phyloP scores from a whole-genome alignment of 208 protist species.

The Acanthamoeba comandoni region DNA sequence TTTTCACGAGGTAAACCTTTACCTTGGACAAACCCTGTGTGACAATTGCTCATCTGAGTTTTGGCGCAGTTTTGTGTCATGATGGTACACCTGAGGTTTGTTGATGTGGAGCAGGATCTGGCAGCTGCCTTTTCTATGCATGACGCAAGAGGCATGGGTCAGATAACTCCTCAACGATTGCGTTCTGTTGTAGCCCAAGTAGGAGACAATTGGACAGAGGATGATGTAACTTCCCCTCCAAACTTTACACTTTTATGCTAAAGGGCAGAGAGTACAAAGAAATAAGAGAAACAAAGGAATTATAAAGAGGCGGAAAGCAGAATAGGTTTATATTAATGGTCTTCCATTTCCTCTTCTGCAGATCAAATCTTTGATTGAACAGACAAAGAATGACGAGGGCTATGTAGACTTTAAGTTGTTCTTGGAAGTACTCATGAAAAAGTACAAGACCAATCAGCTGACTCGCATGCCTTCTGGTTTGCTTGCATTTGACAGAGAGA shows the following conservation, averaged over 20 bases:
- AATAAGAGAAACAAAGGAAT: not conserved
- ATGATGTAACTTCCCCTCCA: not conserved
- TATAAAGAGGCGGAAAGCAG: too few relatives aligned
- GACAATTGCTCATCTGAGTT: too few relatives aligned
- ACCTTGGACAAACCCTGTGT: too few relatives aligned
- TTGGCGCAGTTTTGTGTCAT: not conserved
- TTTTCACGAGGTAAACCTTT: constrained; percentile 24
- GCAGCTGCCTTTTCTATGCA: not conserved
- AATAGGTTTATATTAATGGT: too few relatives aligned
- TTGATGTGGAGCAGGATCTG: constrained; percentile 9
- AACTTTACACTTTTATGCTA: not conserved
- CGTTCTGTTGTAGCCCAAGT: not conserved
- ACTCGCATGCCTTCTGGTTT: not conserved
- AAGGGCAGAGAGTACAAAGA: not conserved
- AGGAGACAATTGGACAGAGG: not conserved
- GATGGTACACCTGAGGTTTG: constrained; percentile 7
- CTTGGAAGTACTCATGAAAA: constrained; percentile 15
- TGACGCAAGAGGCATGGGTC: not conserved
- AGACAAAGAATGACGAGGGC: not conserved
- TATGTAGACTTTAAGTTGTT: not conserved
- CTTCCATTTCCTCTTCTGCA: not conserved
- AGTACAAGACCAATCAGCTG: constrained; percentile 2
- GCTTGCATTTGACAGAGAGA: constrained; percentile 16
- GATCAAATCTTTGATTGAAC: not conserved
- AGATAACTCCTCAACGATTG: not conserved